Base-by-base conservation (phyloP, 108 stramenopile genomes). In the Nitzschia inconspicua region DNA sequence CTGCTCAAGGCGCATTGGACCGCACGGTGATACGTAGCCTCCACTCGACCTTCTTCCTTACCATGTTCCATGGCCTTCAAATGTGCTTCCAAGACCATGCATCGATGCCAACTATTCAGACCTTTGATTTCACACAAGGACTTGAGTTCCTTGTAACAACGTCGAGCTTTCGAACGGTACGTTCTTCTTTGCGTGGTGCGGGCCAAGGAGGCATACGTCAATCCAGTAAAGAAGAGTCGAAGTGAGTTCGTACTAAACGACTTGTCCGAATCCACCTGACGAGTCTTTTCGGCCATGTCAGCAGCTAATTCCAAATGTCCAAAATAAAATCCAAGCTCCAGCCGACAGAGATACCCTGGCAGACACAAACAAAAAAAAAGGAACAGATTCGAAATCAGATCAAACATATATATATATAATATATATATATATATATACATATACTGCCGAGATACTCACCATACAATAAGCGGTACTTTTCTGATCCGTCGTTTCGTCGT, bases 51-150 rank as follows among this genome's bases (percentile, higher is more conserved):
- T 43, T 9, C 9, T 7, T 18, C 41, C 19, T 43, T 41, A 4
- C 3, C 9, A 18, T 29, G 26, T 8, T 43, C 41, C 13, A 22
- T 4, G 4, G 40, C 47, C 16, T 11, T 27, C 5, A 62, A 29
- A 5, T 62, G 47, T 3, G 60, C 60, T 4, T 62, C 47, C 28
- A 49, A 7, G 5, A 47, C 19, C 30, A 49, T 20, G 29, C 31
- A 47, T 32, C 60, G 60, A 23, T 62, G 60, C 27, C 46, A 35
- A 29, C 60, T 49, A 18, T 62, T 62, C 5, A 18, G 10, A 3
- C 60, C 60, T 13, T 39, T 47, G 14, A 19, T n/a, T 32, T 49
- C 31, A 32, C 60, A 23, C n/a, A 49, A 19, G 8, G 20, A 14
- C 9, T 32, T 62, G 8, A 62, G 31, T 19, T 49, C 23, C 14